Percentiles rank a stretch among this genome's conserved stretches.
These are phyloP conservation scores for Nicotiana undulata DNA, from an alignment of 257 asterid genomes.

Conservation along the genomic window DNA sequence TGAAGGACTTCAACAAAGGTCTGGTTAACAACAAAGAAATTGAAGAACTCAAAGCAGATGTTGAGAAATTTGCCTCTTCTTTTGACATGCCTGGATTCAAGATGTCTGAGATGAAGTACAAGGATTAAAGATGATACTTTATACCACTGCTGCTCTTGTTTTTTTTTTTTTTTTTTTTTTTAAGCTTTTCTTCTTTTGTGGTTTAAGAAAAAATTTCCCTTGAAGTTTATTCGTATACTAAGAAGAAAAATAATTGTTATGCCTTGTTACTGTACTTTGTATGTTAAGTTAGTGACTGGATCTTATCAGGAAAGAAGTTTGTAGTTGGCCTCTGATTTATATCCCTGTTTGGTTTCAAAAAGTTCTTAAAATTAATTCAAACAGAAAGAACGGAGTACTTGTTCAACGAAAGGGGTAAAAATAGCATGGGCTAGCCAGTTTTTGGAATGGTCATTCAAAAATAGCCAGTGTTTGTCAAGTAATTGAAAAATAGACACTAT, in stretches of 20 bases:
- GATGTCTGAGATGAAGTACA: slow-evolving; percentile 87
- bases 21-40: slow-evolving; percentile 76
- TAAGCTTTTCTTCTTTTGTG: background rate
- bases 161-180: background rate
- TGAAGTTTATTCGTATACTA: background rate
- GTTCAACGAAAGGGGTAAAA: background rate
- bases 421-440: too few relatives aligned
- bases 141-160: background rate
- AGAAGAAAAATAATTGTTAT: background rate
- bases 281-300: background rate
- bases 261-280: background rate
- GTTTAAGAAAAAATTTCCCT: background rate
- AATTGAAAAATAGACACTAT: too few relatives aligned
- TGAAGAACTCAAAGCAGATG: slow-evolving; percentile 89
- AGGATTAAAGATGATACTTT: slow-evolving; percentile 32
- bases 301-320: background rate
- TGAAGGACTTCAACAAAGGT: slow-evolving; percentile 96
- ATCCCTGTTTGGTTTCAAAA: background rate
- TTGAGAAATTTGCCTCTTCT: slow-evolving; percentile 71
- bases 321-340: background rate
- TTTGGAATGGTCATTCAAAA: too few relatives aligned
- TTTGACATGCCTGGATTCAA: slow-evolving; percentile 95
- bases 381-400: background rate
- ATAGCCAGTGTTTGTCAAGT: too few relatives aligned
- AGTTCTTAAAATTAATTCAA: background rate